Conservation (phyloP, 352 stramenopile genomes). For the Globisporangium iwayamae region DNA sequence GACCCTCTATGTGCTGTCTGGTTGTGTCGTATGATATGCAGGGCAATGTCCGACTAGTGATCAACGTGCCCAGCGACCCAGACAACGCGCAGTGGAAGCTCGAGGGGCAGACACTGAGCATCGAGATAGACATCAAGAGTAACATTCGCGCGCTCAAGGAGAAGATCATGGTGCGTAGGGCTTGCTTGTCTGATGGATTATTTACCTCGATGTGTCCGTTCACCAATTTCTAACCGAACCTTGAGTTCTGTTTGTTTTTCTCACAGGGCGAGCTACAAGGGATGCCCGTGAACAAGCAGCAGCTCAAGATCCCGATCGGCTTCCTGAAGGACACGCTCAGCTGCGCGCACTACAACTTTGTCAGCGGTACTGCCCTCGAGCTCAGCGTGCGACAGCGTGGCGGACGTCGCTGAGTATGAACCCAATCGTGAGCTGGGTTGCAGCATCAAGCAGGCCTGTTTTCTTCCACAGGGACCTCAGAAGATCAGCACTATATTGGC, state of each 20-base stretch:
- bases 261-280: constrained; percentile 64
- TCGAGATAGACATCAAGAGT: constrained; percentile 87
- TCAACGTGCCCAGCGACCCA: constrained; percentile 86
- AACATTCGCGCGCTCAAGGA: constrained; percentile 92
- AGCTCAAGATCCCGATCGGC: constrained; percentile 88
- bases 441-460: too few relatives aligned
- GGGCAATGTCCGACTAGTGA: constrained; percentile 57
- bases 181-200: not conserved
- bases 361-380: constrained; percentile 65
- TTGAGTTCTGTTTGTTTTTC: not conserved
- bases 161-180: constrained; percentile 59
- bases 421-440: too few relatives aligned
- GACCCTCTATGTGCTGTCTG: too few relatives aligned
- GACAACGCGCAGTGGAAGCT: constrained; percentile 92
- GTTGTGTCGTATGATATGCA: constrained; percentile 15
- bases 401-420: constrained; percentile 41
- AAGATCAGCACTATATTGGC: too few relatives aligned
- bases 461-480: too few relatives aligned
- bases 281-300: constrained; percentile 96
- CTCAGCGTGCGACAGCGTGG: constrained; percentile 80
- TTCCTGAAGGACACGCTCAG: constrained; percentile 92
- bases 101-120: constrained; percentile 87
- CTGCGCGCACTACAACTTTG: constrained; percentile 86
- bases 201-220: too few relatives aligned
- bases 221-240: too few relatives aligned